A percentile compares a stretch with the other conserved stretches of the same genome.
Evolutionary conservation across 2,329 filamentous ascomycete genomes (phyloP).

Genomic region (Cephalotrichum gorgonifer): DNA sequence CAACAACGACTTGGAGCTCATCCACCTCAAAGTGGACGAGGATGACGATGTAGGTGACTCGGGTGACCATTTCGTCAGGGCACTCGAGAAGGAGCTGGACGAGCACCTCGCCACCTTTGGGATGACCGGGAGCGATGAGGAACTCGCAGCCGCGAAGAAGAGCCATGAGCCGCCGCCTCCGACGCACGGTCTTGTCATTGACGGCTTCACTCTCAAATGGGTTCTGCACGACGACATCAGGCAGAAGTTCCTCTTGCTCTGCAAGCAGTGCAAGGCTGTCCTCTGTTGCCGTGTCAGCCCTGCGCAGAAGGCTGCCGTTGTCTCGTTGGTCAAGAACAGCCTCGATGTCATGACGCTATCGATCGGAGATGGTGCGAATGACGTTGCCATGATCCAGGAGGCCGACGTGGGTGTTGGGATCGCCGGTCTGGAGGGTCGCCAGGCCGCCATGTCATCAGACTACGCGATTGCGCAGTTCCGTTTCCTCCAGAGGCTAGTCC

Average conservation of each 20-base stretch:
- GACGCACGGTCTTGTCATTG: slow-evolving; percentile 88
- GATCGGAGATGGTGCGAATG: slow-evolving; percentile 88
- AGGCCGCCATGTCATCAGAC: slow-evolving; percentile 92
- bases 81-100: slow-evolving; percentile 63
- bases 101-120: slow-evolving; percentile 62
- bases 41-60: slow-evolving; percentile 43
- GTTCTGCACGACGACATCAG: slow-evolving; percentile 73
- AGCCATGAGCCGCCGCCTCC: slow-evolving; percentile 79
- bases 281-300: slow-evolving; percentile 96
- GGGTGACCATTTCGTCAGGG: slow-evolving; percentile 40
- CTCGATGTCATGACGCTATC: slow-evolving; percentile 94
- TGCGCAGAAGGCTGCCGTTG: slow-evolving; percentile 94
- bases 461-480: slow-evolving; percentile 93
- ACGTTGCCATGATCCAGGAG: slow-evolving; percentile 97
- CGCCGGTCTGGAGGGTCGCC: slow-evolving; percentile 81
- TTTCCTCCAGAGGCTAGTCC: slow-evolving; percentile 71
- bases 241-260: slow-evolving; percentile 88
- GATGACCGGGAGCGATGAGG: slow-evolving; percentile 75
- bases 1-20: slow-evolving; percentile 95
- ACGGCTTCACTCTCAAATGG: slow-evolving; percentile 85
- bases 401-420: slow-evolving; percentile 95
- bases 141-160: slow-evolving; percentile 66
- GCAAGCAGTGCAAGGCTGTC: slow-evolving; percentile 94
- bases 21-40: slow-evolving; percentile 78
- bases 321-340: slow-evolving; percentile 88